Evolutionary conservation across 1,284 basidiomycete species (phyloP).

Genomic region (Melampsora abietis-canadensis): DNA sequence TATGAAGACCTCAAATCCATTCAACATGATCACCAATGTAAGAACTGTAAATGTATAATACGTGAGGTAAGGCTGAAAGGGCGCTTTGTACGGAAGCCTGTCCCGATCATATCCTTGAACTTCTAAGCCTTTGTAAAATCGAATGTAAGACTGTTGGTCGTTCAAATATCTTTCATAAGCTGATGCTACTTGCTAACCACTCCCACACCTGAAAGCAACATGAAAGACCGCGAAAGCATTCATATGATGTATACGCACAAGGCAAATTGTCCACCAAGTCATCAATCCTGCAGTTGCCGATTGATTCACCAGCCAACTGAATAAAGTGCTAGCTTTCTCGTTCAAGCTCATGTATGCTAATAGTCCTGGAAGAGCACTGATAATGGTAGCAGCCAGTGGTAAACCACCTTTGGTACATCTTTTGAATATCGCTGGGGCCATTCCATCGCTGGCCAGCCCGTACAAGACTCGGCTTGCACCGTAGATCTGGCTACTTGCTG

Average conservation of each 20-base stretch:
- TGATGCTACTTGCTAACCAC: not conserved
- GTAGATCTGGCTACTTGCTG: slow-evolving; percentile 73
- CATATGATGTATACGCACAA: slow-evolving; percentile 47
- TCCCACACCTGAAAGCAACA: not conserved
- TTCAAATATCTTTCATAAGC: slow-evolving; percentile 30
- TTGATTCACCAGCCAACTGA: slow-evolving; percentile 68
- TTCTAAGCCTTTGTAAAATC: slow-evolving; percentile 66
- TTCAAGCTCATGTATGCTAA: slow-evolving; percentile 70
- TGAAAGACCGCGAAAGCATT: not conserved
- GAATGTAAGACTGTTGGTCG: slow-evolving; percentile 61
- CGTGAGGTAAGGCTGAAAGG: slow-evolving; percentile 53
- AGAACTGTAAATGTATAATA: slow-evolving; percentile 48
- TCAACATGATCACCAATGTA: slow-evolving; percentile 47
- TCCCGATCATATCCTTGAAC: slow-evolving; percentile 62
- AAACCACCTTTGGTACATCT: slow-evolving; percentile 68
- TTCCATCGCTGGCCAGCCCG: slow-evolving; percentile 69
- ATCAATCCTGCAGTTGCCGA: slow-evolving; percentile 54
- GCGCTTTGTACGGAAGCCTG: slow-evolving; percentile 59
- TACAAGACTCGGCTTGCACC: slow-evolving; percentile 56
- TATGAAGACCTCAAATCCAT: slow-evolving; percentile 50
- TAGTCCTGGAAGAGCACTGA: slow-evolving; percentile 60
- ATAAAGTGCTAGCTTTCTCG: slow-evolving; percentile 65
- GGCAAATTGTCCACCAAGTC: slow-evolving; percentile 42
- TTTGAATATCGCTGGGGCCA: slow-evolving; percentile 72
- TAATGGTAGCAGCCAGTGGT: slow-evolving; percentile 67